A percentile compares a stretch with the other conserved stretches of the same genome.
phyloP scores from a whole-genome alignment of 805 yeast species.

The Dipodascopsis uninucleata region DNA sequence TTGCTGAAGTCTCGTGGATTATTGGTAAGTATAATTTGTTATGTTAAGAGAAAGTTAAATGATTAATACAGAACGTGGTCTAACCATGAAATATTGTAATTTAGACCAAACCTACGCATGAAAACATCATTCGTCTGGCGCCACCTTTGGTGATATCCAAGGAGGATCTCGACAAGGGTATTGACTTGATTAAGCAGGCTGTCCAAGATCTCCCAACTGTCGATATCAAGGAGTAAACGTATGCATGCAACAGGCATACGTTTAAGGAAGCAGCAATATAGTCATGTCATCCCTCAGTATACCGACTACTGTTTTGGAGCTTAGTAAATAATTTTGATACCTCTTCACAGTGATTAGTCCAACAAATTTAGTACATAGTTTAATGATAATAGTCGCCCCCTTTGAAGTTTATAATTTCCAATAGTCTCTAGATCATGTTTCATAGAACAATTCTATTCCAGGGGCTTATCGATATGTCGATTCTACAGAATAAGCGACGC shows the following conservation, averaged over 20 bases:
- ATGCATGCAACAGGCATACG: not conserved
- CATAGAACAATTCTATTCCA: no score
- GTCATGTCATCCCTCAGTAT: no score
- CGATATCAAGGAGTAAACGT: constrained; percentile 14
- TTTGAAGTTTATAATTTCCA: no score
- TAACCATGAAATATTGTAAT: no score
- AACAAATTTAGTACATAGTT: not conserved
- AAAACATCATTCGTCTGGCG: constrained; percentile 89
- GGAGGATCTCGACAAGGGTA: constrained; percentile 79
- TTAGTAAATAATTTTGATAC: no score
- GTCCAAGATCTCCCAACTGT: constrained; percentile 44
- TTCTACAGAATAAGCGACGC: no score
- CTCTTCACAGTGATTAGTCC: not conserved
- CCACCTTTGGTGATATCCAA: constrained; percentile 91
- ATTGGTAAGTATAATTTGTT: constrained; percentile 44
- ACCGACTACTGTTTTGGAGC: no score
- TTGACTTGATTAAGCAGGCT: constrained; percentile 62
- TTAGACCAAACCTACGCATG: constrained; percentile 85
- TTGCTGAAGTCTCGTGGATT: constrained; percentile 85
- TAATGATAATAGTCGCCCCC: no score
- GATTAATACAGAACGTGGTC: no score
- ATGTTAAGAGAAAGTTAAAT: not conserved
- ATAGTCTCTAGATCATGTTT: no score
- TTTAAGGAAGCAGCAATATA: no score
- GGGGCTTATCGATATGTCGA: no score